Base-by-base conservation (phyloP, 805 yeast genomes). In the Kregervanrija pseudodelftensis region DNA sequence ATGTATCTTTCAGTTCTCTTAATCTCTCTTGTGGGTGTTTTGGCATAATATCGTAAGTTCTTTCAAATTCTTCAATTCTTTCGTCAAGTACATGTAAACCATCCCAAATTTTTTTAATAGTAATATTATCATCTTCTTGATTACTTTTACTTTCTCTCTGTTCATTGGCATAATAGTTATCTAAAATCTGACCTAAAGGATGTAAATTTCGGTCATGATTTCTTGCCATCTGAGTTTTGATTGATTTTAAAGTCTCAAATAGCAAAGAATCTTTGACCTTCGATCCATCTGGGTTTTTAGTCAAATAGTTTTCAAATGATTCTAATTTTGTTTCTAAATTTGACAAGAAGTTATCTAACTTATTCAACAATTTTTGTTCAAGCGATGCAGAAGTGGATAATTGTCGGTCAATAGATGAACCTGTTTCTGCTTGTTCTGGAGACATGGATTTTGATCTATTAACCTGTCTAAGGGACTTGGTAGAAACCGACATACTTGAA, bases 81-180 rank as follows among this genome's bases (percentile, higher is more conserved):
- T 65, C 66, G 51, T 70, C 73, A 10, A 70, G 49, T 35, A 65
- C 63, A 28, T 64, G 70, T 9, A 70, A 47, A 2, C 69, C 64
- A 4, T 66, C 60, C 2, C 65, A 43, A 1, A 69, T 49, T 30
- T 60, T 63, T 43, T 64, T 40, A 22, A 33, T 37, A 11, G 49
- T 44, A 13, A 31, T 33, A 1, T 43, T 47, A 12, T 28, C 32
- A 16, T 14, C 14, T 40, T 33, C 33, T 34, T 30, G 41, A 41
- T 17, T 48, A 28, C 28, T 52, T 40, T 39, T 56, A 33, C 14
- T 46, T 44, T 16, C 63, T 30, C 28, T 22, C 28, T 36, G 38
- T 11, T 45, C 50, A 30, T 47, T 46, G n/a, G 45, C 63, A 48
- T 61, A 63, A 37, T 55, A 56, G 15, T 57, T 54, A 43, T 64